These are phyloP conservation scores for Neurospora sublineolata DNA, from an alignment of 495 filamentous ascomycete species.

Conservation along the genomic window DNA sequence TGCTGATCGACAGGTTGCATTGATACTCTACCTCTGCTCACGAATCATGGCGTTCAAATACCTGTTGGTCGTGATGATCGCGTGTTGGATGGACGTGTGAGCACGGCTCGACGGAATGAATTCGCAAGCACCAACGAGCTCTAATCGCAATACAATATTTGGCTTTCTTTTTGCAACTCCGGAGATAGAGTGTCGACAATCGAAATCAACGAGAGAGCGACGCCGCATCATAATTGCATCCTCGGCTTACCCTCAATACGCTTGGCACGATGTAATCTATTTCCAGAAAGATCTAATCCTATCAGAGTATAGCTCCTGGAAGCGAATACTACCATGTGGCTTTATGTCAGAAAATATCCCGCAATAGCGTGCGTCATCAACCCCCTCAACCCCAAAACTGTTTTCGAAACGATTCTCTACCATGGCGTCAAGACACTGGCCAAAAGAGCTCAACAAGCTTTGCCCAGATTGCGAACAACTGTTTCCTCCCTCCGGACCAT, in stretches of 20 bases:
- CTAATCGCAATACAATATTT: no score
- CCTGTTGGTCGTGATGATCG: no score
- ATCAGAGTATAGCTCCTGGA: not conserved
- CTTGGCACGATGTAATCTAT: not conserved
- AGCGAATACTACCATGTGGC: not conserved
- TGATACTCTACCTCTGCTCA: no score
- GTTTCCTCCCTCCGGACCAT: not conserved
- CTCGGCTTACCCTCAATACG: not conserved
- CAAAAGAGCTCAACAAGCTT: not conserved
- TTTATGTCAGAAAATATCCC: not conserved
- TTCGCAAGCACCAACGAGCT: no score
- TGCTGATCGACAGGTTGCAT: not conserved
- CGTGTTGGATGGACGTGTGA: no score
- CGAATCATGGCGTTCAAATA: no score
- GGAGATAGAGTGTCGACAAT: not conserved
- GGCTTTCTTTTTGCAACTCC: no score
- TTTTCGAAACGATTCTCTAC: not conserved
- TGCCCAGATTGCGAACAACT: not conserved
- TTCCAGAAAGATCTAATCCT: not conserved
- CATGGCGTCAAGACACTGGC: not conserved
- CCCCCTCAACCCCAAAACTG: not conserved
- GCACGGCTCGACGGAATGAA: no score
- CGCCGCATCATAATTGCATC: not conserved
- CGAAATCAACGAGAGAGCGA: not conserved
- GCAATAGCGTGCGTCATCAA: not conserved